Base-by-base conservation (phyloP, 495 filamentous ascomycete genomes). In the Neurospora pannonica region DNA sequence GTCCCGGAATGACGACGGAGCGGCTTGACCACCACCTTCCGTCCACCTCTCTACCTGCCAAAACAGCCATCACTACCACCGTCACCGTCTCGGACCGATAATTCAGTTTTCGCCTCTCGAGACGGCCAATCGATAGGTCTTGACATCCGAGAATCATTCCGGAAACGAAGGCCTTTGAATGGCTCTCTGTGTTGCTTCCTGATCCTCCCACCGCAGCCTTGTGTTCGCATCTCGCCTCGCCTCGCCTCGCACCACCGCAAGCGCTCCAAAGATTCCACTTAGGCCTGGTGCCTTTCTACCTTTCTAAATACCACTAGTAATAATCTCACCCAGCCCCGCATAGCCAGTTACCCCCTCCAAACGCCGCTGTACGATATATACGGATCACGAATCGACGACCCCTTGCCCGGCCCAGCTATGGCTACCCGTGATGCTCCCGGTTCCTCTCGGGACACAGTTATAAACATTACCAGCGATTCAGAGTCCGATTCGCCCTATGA, bases 381-480 rank as follows among this genome's bases (percentile, higher is more conserved):
- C 54, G 28, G 7, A 19, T 2, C 15, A 19, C 54, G 13, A 34
- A 34, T 9, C 28, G 54, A 34, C 28, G 28, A 67, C 15, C 54
- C 24, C 70, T 37, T 73, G 54, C 28, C 72, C 28, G 74, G 75
- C 70, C 72, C 28, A 76, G 75, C 70, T 46, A 80, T 80, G 79
- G 77, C 77, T 46, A 77, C 76, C 28, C 67, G 38, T 76, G 75
- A 76, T 46, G 74, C 46, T 24, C 71, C 71, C 39, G 76, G 73
- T 21, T 40, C 42, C 13, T 31, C 73, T 7, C 72, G 62, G 38
- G 48, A 54, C 31, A 40, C 48, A 36, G 43, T 54, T 15, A 48
- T 74, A 74, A 72, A 76, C 62, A 73, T 76, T 15, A 71, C 70
- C 69, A 70, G 60, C 74, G 72, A 72, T 39, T 73, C 74, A 43